Evolutionary conservation across 139 green algal species (phyloP).

Genomic region (Chlamydomonas asymmetrica): DNA sequence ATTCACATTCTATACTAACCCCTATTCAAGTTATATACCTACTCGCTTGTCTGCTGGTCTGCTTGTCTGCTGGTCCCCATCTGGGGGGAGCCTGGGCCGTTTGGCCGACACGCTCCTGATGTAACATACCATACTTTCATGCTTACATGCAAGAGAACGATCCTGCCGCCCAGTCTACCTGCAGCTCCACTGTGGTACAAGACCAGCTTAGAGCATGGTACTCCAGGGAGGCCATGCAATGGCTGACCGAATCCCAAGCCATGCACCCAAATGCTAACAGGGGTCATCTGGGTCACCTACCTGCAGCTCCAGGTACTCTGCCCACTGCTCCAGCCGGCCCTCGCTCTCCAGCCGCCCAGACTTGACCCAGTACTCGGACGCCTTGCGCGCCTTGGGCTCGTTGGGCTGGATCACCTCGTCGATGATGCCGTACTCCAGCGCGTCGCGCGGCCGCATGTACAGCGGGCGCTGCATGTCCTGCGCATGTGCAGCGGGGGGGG

Average conservation of each 20-base stretch:
- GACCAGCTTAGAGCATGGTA: no score
- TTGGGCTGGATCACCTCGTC: conserved; percentile 83
- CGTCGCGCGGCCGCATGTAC: conserved; percentile 93
- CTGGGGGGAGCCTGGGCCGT: no score
- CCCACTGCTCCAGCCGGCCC: conserved; percentile 60
- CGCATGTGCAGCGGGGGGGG: neutral
- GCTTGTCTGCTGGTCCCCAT: no score
- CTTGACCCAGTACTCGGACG: conserved; percentile 54
- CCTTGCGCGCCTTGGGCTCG: conserved; percentile 46
- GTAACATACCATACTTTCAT: no score
- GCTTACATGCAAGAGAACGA: no score
- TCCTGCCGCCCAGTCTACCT: neutral
- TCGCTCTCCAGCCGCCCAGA: conserved; percentile 53
- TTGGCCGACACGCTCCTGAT: no score
- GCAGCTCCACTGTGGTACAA: neutral
- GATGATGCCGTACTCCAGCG: conserved; percentile 93
- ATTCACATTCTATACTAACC: no score
- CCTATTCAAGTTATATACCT: no score
- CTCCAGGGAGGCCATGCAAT: neutral
- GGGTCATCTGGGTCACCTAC: no score
- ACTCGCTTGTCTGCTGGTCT: no score
- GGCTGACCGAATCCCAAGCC: neutral
- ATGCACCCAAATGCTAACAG: neutral
- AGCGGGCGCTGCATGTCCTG: conserved; percentile 93
- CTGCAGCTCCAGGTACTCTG: conserved; percentile 54